Evolutionary conservation across 2,329 filamentous ascomycete genomes (phyloP).

Genomic region (Cephalotrichum gorgonifer): DNA sequence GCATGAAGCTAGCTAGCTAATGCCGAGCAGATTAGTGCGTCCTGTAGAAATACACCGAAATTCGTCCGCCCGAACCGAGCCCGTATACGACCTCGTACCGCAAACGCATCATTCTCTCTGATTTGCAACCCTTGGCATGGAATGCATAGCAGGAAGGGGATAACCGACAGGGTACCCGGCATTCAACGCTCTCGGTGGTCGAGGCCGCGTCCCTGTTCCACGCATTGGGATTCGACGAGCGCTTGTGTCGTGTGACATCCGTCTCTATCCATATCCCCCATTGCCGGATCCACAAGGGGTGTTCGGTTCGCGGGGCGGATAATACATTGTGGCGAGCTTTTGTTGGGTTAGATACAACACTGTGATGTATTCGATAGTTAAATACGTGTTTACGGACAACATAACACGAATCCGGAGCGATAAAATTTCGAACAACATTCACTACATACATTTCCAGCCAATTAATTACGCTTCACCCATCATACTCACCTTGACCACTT

Average conservation of each 20-base stretch:
- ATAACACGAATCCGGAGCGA: background rate
- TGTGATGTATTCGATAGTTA: background rate
- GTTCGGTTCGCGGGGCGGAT: too few relatives aligned
- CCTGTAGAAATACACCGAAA: background rate
- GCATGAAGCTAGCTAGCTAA: too few relatives aligned
- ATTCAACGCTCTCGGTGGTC: background rate
- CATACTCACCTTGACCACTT: background rate
- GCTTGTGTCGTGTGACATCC: background rate
- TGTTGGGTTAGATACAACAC: background rate
- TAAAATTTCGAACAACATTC: background rate
- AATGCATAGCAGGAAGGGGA: too few relatives aligned
- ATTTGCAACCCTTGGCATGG: background rate
- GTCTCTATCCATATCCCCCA: background rate
- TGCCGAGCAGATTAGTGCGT: background rate
- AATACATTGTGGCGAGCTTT: too few relatives aligned
- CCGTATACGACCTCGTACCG: background rate
- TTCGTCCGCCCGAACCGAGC: background rate
- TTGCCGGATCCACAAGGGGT: too few relatives aligned
- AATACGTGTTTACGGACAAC: background rate
- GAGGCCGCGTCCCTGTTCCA: background rate
- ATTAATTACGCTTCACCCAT: background rate
- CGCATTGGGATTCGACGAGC: background rate
- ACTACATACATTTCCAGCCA: background rate
- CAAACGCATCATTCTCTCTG: background rate
- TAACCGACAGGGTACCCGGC: background rate